phyloP scores from a whole-genome alignment of 495 filamentous ascomycete species.

The Talaromyces adpressus region DNA sequence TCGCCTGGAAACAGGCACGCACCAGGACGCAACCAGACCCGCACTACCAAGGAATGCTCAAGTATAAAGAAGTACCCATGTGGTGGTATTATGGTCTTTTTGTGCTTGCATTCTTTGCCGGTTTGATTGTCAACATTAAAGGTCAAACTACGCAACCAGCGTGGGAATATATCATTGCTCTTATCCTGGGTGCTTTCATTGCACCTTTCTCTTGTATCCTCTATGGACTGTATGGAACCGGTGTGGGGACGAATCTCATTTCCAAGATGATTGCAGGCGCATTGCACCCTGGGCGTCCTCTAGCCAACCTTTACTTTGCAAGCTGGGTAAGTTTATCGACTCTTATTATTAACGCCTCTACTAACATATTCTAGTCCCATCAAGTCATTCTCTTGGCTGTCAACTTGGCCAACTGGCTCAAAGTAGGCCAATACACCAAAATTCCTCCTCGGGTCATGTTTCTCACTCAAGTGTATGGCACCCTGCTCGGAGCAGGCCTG shows the following conservation, averaged over 20 bases:
- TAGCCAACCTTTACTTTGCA: slow-evolving; percentile 35
- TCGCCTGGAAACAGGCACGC: slow-evolving; percentile 21
- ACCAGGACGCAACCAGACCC: slow-evolving; percentile 24
- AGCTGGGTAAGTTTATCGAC: slow-evolving; percentile 15
- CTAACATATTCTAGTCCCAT: not conserved
- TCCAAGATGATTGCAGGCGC: slow-evolving; percentile 32
- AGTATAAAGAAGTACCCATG: slow-evolving; percentile 35
- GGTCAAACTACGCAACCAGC: slow-evolving; percentile 39
- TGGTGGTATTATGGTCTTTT: slow-evolving; percentile 41
- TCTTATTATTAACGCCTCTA: not conserved
- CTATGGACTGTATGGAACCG: slow-evolving; percentile 33
- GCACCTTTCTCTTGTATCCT: slow-evolving; percentile 28
- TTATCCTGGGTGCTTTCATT: slow-evolving; percentile 25
- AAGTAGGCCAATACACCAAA: slow-evolving; percentile 28
- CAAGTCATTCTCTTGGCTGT: not conserved
- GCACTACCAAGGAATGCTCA: slow-evolving; percentile 32
- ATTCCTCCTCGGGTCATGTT: slow-evolving; percentile 33
- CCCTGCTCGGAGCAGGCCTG: slow-evolving; percentile 37
- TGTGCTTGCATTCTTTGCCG: slow-evolving; percentile 32
- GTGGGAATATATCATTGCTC: slow-evolving; percentile 44
- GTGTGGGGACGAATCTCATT: slow-evolving; percentile 23
- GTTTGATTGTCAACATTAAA: slow-evolving; percentile 30
- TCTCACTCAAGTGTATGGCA: slow-evolving; percentile 35
- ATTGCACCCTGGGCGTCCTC: slow-evolving; percentile 24
- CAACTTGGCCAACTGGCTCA: slow-evolving; percentile 29